These are phyloP conservation scores for Suhomyces bolitotheri DNA, from an alignment of 1,139 yeast genomes.

Conservation along the genomic window DNA sequence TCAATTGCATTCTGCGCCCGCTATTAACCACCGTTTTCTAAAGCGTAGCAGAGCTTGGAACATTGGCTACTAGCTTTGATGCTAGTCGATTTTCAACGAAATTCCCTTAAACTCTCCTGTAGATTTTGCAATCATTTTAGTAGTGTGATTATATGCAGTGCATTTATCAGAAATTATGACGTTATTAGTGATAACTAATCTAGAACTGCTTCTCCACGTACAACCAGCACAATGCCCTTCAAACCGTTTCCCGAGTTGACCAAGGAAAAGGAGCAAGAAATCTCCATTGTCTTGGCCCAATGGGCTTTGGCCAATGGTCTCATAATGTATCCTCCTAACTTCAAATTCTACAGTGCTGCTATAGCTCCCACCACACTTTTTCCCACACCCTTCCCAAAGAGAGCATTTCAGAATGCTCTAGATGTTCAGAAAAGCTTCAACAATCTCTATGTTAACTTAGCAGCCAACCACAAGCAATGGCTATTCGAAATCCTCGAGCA, in stretches of 20 bases:
- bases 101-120: too few species aligned
- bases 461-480: conserved; percentile 57
- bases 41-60: too few species aligned
- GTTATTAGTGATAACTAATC: conserved; percentile 9
- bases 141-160: conserved; percentile 7
- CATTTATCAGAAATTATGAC: conserved; percentile 6
- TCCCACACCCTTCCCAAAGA: conserved; percentile 84
- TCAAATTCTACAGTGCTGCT: conserved; percentile 46
- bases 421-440: conserved; percentile 71
- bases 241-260: conserved; percentile 37
- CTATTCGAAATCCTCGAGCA: conserved; percentile 54
- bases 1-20: too few species aligned
- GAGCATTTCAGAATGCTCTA: conserved; percentile 65
- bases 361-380: conserved; percentile 85
- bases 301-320: conserved; percentile 82
- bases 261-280: conserved; percentile 25
- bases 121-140: neutral
- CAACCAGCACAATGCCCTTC: conserved; percentile 6
- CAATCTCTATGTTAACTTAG: conserved; percentile 68
- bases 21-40: too few species aligned
- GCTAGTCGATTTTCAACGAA: too few species aligned
- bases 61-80: too few species aligned
- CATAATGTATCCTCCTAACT: conserved; percentile 70
- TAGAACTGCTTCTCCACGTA: neutral
- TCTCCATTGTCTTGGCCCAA: conserved; percentile 55